A percentile compares a stretch with the other conserved stretches of the same genome.
Conservation (phyloP, 441 rosid species). For the Dalechampia spathulata region DNA sequence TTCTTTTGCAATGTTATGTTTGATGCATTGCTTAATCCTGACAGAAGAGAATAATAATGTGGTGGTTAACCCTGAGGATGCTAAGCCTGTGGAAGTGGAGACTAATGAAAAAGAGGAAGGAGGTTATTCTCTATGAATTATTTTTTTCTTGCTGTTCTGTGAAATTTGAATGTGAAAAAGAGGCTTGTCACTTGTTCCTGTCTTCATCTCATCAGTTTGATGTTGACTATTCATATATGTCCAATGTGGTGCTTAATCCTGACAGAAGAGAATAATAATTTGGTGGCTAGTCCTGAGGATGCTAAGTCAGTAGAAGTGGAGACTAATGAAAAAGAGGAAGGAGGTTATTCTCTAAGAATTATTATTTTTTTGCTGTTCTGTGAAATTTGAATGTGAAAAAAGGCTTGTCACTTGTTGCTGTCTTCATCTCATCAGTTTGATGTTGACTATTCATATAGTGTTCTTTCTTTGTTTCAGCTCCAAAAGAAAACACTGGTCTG, state of each 20-base stretch:
- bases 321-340: slow-evolving; percentile 34
- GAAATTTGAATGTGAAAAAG: neutral
- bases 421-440: no score
- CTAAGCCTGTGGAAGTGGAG: slow-evolving; percentile 21
- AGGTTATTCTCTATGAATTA: no score
- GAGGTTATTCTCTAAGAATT: no score
- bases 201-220: no score
- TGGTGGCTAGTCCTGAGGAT: slow-evolving; percentile 25
- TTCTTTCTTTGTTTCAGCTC: no score
- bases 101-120: slow-evolving; percentile 36
- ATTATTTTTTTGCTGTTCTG: slow-evolving; percentile 17
- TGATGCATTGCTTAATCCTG: slow-evolving; percentile 16
- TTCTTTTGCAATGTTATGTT: neutral
- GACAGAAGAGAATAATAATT: slow-evolving; percentile 38
- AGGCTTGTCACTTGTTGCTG: neutral
- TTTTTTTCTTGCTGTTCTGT: slow-evolving; percentile 15
- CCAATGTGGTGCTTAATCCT: slow-evolving; percentile 13
- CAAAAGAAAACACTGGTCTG: no score
- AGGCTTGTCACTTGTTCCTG: neutral
- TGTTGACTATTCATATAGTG: no score
- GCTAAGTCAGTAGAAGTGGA: slow-evolving; percentile 23
- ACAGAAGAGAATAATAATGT: slow-evolving; percentile 39
- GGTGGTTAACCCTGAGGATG: slow-evolving; percentile 26
- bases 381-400: neutral
- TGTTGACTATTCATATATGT: no score